These are phyloP conservation scores for Vanrija sp. DNA, from an alignment of 1,284 basidiomycete genomes.

Conservation along the genomic window DNA sequence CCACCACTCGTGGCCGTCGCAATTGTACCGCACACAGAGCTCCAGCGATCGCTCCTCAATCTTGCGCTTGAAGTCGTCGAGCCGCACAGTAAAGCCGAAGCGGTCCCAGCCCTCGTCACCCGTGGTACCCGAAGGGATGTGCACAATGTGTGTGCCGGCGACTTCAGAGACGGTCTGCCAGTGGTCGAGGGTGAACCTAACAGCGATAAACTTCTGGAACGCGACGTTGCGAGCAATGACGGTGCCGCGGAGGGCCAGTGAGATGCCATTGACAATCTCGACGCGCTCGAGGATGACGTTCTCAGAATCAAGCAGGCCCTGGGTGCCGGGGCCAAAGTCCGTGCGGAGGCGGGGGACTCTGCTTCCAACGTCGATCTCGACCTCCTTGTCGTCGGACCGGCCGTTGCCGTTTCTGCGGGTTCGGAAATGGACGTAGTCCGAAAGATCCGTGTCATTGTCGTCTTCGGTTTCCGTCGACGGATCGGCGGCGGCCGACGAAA, in stretches of 20 bases:
- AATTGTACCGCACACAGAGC: constrained; percentile 61
- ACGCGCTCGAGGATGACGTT: constrained; percentile 46
- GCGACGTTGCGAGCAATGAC: constrained; percentile 54
- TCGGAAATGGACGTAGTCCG: constrained; percentile 47
- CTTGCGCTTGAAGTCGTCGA: constrained; percentile 68
- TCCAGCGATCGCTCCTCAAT: constrained; percentile 64
- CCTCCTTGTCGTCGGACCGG: constrained; percentile 25
- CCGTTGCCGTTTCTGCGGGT: constrained; percentile 36
- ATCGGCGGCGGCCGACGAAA: constrained; percentile 42
- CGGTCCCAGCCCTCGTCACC: constrained; percentile 51
- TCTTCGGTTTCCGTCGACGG: constrained; percentile 43
- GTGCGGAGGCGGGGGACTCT: constrained; percentile 42
- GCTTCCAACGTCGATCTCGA: constrained; percentile 34
- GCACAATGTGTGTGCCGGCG: constrained; percentile 46
- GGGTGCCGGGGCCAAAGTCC: constrained; percentile 44
- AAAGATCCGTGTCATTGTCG: constrained; percentile 43
- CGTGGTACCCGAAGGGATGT: constrained; percentile 45
- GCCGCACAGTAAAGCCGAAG: constrained; percentile 57
- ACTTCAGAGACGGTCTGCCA: constrained; percentile 58
- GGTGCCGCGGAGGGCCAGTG: constrained; percentile 48
- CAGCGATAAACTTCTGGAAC: constrained; percentile 55
- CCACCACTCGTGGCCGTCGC: constrained; percentile 52
- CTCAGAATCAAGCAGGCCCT: constrained; percentile 33
- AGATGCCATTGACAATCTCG: constrained; percentile 29
- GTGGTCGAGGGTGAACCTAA: constrained; percentile 56